Percentiles rank a stretch among this genome's conserved stretches.
Evolutionary conservation across 129 eudicot genomes (phyloP).

Genomic region (Calendula officinalis): DNA sequence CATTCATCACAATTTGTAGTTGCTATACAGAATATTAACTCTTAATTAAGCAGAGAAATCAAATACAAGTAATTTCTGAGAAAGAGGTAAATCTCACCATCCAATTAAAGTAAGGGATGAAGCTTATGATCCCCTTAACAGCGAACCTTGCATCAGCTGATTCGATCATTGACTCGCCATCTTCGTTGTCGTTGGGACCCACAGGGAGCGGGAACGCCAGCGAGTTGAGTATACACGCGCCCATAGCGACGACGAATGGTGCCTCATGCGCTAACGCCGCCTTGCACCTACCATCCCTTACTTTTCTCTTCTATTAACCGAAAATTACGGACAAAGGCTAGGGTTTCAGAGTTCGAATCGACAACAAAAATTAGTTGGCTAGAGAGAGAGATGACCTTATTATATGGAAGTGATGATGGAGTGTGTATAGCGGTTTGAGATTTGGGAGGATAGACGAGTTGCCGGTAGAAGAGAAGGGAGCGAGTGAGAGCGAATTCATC

Average conservation of each 20-base stretch:
- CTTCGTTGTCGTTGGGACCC: slow-evolving; percentile 49
- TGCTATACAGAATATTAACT: neutral
- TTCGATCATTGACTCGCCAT: slow-evolving; percentile 51
- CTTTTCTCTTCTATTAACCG: slow-evolving; percentile 27
- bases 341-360: slow-evolving; percentile 7
- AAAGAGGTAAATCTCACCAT: slow-evolving; percentile 40
- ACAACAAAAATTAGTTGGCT: no score
- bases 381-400: slow-evolving; percentile 31
- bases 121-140: slow-evolving; percentile 85
- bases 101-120: slow-evolving; percentile 98
- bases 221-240: slow-evolving; percentile 76
- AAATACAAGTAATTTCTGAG: neutral
- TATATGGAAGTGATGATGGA: slow-evolving; percentile 22
- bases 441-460: slow-evolving; percentile 9
- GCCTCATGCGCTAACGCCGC: slow-evolving; percentile 68
- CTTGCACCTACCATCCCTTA: slow-evolving; percentile 54
- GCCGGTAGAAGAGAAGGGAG: slow-evolving; percentile 21
- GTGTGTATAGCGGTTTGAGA: slow-evolving; percentile 27
- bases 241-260: slow-evolving; percentile 73
- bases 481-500: slow-evolving; percentile 19
- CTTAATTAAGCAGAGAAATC: neutral
- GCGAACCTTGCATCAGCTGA: slow-evolving; percentile 78
- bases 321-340: neutral
- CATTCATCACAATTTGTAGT: no score
- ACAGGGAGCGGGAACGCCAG: slow-evolving; percentile 49